These are phyloP conservation scores for Hysterangium stoloniferum DNA, from an alignment of 768 basidiomycete species.

Conservation along the genomic window DNA sequence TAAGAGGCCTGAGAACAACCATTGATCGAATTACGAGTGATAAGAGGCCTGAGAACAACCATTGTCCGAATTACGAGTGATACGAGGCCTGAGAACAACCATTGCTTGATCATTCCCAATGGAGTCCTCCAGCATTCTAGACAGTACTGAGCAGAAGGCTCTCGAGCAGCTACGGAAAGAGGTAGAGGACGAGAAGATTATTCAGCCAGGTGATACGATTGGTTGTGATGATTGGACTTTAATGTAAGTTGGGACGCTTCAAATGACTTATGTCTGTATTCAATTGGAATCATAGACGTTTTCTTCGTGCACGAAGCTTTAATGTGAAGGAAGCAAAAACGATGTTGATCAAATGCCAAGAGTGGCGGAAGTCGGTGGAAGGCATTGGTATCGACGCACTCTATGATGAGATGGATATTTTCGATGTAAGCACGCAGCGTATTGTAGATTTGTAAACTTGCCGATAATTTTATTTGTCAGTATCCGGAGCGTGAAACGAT, in stretches of 20 bases:
- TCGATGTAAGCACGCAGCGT: slow-evolving; percentile 42
- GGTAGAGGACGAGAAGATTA: slow-evolving; percentile 41
- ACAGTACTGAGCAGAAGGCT: slow-evolving; percentile 27
- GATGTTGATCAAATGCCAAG: slow-evolving; percentile 60
- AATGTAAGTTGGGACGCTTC: neutral
- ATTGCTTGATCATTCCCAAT: no score
- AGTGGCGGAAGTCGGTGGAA: slow-evolving; percentile 61
- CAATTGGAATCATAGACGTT: slow-evolving; percentile 39
- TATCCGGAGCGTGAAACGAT: slow-evolving; percentile 62
- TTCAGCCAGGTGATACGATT: slow-evolving; percentile 53
- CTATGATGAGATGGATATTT: slow-evolving; percentile 55
- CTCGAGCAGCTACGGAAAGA: slow-evolving; percentile 45
- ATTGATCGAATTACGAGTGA: no score
- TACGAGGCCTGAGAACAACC: no score
- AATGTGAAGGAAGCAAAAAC: slow-evolving; percentile 47
- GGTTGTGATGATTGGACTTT: slow-evolving; percentile 54
- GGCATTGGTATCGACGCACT: slow-evolving; percentile 60
- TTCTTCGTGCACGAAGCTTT: slow-evolving; percentile 62
- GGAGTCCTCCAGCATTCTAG: neutral
- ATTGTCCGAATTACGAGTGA: no score
- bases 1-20: no score
- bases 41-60: no score
- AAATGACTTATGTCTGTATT: neutral
- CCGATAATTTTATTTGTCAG: slow-evolving; percentile 25
- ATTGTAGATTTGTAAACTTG: neutral